Base-by-base conservation (phyloP, 2,329 filamentous ascomycete genomes). In the Trichothecium sympodiale region DNA sequence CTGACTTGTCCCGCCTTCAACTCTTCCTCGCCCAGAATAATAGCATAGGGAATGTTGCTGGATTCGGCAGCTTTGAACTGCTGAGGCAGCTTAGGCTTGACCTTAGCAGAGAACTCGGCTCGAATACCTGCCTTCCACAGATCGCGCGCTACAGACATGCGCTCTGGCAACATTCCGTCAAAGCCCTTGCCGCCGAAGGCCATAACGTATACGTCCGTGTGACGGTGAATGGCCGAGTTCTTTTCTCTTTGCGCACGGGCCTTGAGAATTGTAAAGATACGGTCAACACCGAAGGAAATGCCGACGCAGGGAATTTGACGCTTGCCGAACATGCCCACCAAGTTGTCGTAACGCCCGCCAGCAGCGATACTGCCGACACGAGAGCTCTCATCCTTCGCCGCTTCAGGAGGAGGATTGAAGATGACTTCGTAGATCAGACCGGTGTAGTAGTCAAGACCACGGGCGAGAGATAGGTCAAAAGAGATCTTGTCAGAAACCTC, bases 271-370 rank as follows among this genome's bases (percentile, higher is more conserved):
- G 83, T 86, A 63, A 94, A 94, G 52, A 96, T 95, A 48, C 89
- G 80, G 59, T 96, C 89, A 33, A 95, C 85, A 37, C 89, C 89
- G 53, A 96, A 95, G 2, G 88, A 94, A 46, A 94, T 83, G 35
- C 57, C 56, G 8, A 61, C 57, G 34, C 59, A 64, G 15, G 58
- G 89, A 38, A 95, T 86, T 54, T 88, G 79, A 16, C 67, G 74
- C 62, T 88, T 89, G 49, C 80, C 80, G 66, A 94, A 95, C 85
- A 94, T 94, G 61, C 83, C 83, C 5, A 95, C 89, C 4, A 95
- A 72, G 53, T 91, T 81, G 59, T 95, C 89, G 58, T 95, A 95
- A 41, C 88, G 80, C 31, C 87, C 86, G 52, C 87, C 88, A 4
- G 87, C 88, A 31, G 87, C 88, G 20, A 94, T 80, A 54, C 83